Base-by-base conservation (phyloP, 163 green algal species). In the Scenedesmus sp. region DNA sequence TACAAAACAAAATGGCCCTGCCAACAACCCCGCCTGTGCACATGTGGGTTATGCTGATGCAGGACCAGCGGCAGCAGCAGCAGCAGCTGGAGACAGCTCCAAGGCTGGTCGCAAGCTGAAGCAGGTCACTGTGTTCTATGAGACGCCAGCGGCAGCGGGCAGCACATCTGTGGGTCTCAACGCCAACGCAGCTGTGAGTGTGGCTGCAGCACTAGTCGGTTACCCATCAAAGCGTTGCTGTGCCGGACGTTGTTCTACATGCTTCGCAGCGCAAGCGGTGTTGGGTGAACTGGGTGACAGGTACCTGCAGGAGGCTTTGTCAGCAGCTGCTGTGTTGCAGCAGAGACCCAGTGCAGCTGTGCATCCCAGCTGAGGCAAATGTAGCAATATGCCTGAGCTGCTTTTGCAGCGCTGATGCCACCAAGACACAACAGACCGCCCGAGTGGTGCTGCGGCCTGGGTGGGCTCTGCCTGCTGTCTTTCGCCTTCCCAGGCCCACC, bases 51-150 rank as follows among this genome's bases (percentile, higher is more conserved):
- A 3, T 22, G 7, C 2, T 70, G 10, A 51, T 35, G 81, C 49
- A 76, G 81, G 9, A 18, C 16, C 26, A 46, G 40, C 49, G 13
- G 13, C 84, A 65, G 59, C 86, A 65, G 72, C 46, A 85, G 40
- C 40, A 82, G 46, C 68, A 70, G 18, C 15, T 33, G 42, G n/a
- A 5, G 40, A 24, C 37, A 46, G 72, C 72, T 49, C 72, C 6
- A 81, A 35, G 18, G 72, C 35, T 44, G 83, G 68, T 33, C 44
- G 83, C n/a, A 83, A 59, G 76, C 59, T 91, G 78, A 86, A 87
- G 78, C 87, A 91, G 56, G 37, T 91, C 1, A 87, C 56, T 15
- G 3, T 91, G 3, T 91, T 91, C 35, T 87, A 87, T 61, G 49
- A 87, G 51, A 91, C 87, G 15, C 87, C 87, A 53, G 46, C 40